Percentiles rank a stretch among this genome's conserved stretches.
Evolutionary conservation across 1,139 yeast genomes (phyloP).

Genomic region (Pneumocystis sp.): DNA sequence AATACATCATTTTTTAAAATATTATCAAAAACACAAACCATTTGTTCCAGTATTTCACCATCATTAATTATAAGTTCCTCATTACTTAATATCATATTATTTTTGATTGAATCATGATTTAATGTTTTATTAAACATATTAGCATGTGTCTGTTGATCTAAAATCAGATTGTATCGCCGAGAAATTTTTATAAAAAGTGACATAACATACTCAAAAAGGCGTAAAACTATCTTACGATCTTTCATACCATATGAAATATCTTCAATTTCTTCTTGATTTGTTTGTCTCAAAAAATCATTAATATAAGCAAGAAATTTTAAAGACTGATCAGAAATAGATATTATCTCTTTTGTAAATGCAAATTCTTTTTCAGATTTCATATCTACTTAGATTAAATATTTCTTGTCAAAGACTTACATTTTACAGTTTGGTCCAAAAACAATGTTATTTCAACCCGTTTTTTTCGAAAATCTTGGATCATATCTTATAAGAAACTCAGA

Average conservation of each 20-base stretch:
- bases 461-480: background rate
- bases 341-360: background rate
- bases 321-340: background rate
- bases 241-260: background rate
- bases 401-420: background rate
- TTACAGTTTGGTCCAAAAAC: background rate
- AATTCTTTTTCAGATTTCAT: background rate
- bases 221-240: background rate
- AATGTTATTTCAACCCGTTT: background rate
- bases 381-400: background rate
- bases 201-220: background rate
- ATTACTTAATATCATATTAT: background rate
- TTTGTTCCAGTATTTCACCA: background rate
- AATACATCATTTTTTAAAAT: background rate
- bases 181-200: background rate
- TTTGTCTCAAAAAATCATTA: background rate
- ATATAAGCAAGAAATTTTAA: background rate
- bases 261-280: background rate
- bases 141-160: background rate
- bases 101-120: background rate
- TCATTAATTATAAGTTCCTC: constrained; percentile 5
- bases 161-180: background rate
- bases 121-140: background rate
- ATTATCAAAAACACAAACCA: background rate
- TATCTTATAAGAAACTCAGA: background rate